Percentiles rank a stretch among this genome's conserved stretches.
Evolutionary conservation across 495 filamentous ascomycete species (phyloP).

Genomic region (Podospora fimiseda): DNA sequence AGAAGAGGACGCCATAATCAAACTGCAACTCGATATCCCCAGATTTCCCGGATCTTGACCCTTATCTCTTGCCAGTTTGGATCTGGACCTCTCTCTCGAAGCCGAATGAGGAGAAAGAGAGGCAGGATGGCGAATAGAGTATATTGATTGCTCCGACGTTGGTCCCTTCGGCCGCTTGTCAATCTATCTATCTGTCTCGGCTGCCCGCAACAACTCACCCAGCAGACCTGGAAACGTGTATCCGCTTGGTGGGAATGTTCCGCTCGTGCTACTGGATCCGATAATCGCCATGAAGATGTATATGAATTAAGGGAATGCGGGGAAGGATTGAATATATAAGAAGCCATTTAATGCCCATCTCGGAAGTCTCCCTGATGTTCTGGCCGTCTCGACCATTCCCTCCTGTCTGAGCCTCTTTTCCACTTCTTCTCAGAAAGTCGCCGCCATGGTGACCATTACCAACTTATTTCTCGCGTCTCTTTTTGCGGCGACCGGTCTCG

Average conservation of each 20-base stretch:
- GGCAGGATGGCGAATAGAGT: background rate
- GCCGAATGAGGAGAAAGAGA: background rate
- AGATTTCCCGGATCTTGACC: no score
- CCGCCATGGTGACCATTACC: conserved; percentile 14
- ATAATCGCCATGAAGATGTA: background rate
- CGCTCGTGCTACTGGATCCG: background rate
- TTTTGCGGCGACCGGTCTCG: conserved; percentile 18
- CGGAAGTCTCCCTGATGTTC: background rate
- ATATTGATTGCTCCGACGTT: background rate
- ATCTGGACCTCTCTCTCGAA: no score
- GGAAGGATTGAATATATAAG: background rate
- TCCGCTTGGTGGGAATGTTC: background rate
- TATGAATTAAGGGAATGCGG: background rate
- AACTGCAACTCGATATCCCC: background rate
- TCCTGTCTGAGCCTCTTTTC: background rate
- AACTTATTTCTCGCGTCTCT: conserved; percentile 15
- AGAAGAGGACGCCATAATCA: background rate
- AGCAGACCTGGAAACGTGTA: background rate
- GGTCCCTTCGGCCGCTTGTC: background rate
- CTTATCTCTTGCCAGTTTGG: no score
- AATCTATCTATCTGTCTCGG: background rate
- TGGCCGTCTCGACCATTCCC: background rate
- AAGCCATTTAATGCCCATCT: background rate
- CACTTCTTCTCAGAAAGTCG: background rate
- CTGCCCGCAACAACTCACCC: no score